Evolutionary conservation across 1,139 yeast genomes (phyloP).

Genomic region (Yamadazyma dendronema): DNA sequence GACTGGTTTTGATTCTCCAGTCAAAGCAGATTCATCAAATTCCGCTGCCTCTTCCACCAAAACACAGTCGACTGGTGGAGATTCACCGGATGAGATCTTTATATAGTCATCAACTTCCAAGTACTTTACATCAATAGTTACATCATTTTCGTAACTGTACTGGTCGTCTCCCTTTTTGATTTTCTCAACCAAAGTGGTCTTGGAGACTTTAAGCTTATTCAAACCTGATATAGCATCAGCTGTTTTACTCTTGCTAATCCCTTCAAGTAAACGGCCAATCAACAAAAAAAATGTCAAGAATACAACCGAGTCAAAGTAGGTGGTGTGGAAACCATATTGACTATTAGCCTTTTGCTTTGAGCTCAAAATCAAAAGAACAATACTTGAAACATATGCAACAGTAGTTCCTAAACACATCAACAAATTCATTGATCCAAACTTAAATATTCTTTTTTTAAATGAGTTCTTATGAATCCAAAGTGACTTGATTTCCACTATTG

Average conservation of each 20-base stretch:
- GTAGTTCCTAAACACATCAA: slow-evolving; percentile 72
- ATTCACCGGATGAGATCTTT: slow-evolving; percentile 61
- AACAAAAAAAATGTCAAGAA: slow-evolving; percentile 69
- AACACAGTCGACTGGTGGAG: slow-evolving; percentile 72
- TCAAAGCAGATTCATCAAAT: slow-evolving; percentile 75
- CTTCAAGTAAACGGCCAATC: slow-evolving; percentile 68
- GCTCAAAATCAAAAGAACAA: slow-evolving; percentile 53
- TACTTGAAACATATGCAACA: slow-evolving; percentile 68
- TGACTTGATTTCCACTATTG: slow-evolving; percentile 54
- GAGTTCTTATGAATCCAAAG: slow-evolving; percentile 59
- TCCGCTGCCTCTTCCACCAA: slow-evolving; percentile 55
- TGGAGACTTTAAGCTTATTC: slow-evolving; percentile 47
- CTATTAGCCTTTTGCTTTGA: slow-evolving; percentile 32
- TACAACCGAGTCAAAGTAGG: slow-evolving; percentile 78
- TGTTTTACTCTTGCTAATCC: slow-evolving; percentile 63
- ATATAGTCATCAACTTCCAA: slow-evolving; percentile 66
- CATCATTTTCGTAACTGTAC: slow-evolving; percentile 27
- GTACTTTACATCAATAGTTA: slow-evolving; percentile 44
- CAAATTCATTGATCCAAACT: slow-evolving; percentile 76
- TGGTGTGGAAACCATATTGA: slow-evolving; percentile 52
- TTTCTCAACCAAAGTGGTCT: slow-evolving; percentile 48
- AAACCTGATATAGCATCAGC: slow-evolving; percentile 62
- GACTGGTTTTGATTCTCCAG: slow-evolving; percentile 66
- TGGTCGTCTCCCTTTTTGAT: slow-evolving; percentile 10
- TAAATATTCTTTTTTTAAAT: slow-evolving; percentile 55